These are phyloP conservation scores for Neodidymelliopsis sp. DNA, from an alignment of 2,329 filamentous ascomycete genomes.

Conservation along the genomic window DNA sequence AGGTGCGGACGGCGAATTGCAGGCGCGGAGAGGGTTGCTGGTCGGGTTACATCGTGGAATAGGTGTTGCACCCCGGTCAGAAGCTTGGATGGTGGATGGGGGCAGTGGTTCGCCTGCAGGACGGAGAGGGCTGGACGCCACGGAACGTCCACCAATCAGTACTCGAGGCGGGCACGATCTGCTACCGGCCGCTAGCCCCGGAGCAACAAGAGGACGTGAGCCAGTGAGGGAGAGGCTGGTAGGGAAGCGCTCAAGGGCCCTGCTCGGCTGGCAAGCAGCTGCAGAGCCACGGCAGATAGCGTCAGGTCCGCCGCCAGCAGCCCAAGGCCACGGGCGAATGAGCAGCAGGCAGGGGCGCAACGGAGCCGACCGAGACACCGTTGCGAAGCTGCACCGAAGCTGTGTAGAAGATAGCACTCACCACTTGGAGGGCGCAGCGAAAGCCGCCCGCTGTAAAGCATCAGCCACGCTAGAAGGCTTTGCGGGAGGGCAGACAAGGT, in stretches of 20 bases:
- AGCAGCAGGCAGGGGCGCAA: slow-evolving; percentile 19
- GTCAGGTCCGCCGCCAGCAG: slow-evolving; percentile 29
- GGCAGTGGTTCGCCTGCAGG: slow-evolving; percentile 40
- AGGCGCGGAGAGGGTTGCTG: slow-evolving; percentile 32
- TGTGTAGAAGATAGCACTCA: slow-evolving; percentile 42
- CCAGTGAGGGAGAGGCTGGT: slow-evolving; percentile 37
- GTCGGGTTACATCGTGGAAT: slow-evolving; percentile 49
- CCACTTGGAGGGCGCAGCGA: slow-evolving; percentile 27
- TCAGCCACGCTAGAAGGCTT: slow-evolving; percentile 26
- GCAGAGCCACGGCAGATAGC: slow-evolving; percentile 41
- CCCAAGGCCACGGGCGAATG: slow-evolving; percentile 31
- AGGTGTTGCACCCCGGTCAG: slow-evolving; percentile 30
- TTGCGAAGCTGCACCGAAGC: slow-evolving; percentile 46
- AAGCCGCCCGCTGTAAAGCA: slow-evolving; percentile 37
- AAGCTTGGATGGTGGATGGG: slow-evolving; percentile 36
- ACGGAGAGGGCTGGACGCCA: slow-evolving; percentile 47
- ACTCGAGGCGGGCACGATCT: slow-evolving; percentile 33
- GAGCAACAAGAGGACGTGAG: slow-evolving; percentile 38
- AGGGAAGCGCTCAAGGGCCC: slow-evolving; percentile 29
- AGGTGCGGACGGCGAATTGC: slow-evolving; percentile 46
- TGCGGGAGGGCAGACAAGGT: slow-evolving; percentile 18
- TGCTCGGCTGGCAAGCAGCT: slow-evolving; percentile 35
- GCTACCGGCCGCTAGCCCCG: slow-evolving; percentile 45
- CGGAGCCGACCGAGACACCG: slow-evolving; percentile 48
- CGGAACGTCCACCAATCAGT: slow-evolving; percentile 37